phyloP scores from a whole-genome alignment of 177 flowering plant species.

The Telopea speciosissima region DNA sequence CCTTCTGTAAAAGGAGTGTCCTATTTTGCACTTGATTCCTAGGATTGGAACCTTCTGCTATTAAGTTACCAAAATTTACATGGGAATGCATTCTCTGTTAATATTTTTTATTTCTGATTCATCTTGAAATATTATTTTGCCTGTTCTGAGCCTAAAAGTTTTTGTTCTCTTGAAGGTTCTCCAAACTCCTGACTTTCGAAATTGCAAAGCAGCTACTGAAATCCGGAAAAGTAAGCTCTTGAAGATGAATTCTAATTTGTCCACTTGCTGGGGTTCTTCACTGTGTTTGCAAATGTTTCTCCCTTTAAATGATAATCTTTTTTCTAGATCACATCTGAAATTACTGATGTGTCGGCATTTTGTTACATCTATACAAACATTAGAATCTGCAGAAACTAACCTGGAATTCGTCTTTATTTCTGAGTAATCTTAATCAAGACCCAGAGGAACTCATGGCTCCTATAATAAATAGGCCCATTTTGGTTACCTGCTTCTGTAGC shows the following conservation, averaged over 20 bases:
- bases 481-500: background rate
- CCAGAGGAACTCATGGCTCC: background rate
- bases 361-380: background rate
- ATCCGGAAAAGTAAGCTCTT: slow-evolving; percentile 56
- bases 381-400: background rate
- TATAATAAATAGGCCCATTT: background rate
- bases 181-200: slow-evolving; percentile 48
- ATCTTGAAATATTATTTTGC: background rate
- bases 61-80: background rate
- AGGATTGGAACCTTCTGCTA: background rate
- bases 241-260: background rate
- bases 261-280: background rate
- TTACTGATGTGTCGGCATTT: background rate
- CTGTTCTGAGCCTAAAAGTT: background rate
- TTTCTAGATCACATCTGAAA: background rate
- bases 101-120: background rate
- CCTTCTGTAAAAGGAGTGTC: background rate
- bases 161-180: slow-evolving; percentile 41
- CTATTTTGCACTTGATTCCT: background rate
- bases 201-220: slow-evolving; percentile 57
- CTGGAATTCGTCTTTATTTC: background rate
- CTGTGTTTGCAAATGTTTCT: too few species aligned
- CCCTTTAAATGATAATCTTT: background rate
- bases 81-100: background rate
- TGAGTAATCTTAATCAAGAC: background rate